phyloP scores from a whole-genome alignment of 805 yeast species.

The Isabelozyma pseudorhagii region DNA sequence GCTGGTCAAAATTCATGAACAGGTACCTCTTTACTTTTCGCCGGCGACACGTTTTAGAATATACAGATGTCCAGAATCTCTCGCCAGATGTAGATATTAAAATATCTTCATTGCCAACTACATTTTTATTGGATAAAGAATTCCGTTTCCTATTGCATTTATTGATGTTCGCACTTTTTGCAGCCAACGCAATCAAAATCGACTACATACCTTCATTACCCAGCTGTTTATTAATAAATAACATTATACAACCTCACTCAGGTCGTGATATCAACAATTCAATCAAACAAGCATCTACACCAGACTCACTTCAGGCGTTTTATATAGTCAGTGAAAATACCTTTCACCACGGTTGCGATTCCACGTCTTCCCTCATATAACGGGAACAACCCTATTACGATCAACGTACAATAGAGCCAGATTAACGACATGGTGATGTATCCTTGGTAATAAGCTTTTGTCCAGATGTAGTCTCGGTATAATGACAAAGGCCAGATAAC shows the following conservation, averaged over 20 bases:
- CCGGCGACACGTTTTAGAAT: no score
- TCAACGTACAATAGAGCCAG: constrained; percentile 36
- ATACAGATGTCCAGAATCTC: no score
- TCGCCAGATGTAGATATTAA: no score
- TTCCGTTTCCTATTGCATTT: no score
- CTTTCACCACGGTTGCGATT: constrained; percentile 15
- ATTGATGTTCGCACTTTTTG: neutral
- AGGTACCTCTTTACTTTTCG: no score
- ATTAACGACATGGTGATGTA: constrained; percentile 34
- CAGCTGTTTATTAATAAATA: neutral
- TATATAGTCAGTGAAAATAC: constrained; percentile 14
- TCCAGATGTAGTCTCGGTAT: constrained; percentile 40
- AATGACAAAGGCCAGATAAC: constrained; percentile 43
- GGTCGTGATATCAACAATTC: neutral
- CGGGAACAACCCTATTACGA: constrained; percentile 32
- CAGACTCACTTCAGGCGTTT: neutral
- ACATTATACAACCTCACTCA: no score
- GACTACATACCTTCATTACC: neutral
- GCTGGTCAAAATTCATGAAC: no score
- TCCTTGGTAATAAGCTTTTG: constrained; percentile 33
- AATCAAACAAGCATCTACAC: no score
- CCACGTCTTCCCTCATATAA: constrained; percentile 33
- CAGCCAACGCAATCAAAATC: neutral
- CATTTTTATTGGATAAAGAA: no score
- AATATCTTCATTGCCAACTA: no score